phyloP scores from a whole-genome alignment of 768 basidiomycete species.

The Floccularia luteovirens region DNA sequence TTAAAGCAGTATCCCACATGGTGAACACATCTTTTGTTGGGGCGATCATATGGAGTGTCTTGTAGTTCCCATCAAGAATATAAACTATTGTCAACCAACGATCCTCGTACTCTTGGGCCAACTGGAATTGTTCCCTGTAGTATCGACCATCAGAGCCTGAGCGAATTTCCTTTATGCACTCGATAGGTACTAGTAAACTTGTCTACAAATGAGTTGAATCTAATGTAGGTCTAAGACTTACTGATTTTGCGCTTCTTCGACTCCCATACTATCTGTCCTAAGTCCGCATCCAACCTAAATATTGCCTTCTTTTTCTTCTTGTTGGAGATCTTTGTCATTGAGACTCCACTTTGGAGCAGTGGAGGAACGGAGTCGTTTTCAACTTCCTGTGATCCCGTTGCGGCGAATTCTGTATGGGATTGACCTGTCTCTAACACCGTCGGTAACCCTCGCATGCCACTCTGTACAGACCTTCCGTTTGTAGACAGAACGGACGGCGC shows the following conservation, averaged over 20 bases:
- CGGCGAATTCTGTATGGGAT: no score
- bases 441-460: no score
- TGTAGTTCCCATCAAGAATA: slow-evolving; percentile 68
- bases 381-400: no score
- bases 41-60: slow-evolving; percentile 81
- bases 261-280: background rate
- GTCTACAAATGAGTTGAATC: background rate
- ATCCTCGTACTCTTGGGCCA: slow-evolving; percentile 51
- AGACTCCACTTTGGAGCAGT: background rate
- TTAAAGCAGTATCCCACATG: slow-evolving; percentile 55
- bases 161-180: slow-evolving; percentile 82
- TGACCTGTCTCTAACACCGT: no score
- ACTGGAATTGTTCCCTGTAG: slow-evolving; percentile 64
- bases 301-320: background rate
- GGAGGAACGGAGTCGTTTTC: background rate
- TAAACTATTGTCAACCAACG: slow-evolving; percentile 88
- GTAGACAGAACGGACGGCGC: no score
- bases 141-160: slow-evolving; percentile 62
- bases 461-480: no score
- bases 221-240: background rate
- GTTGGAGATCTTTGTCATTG: background rate
- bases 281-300: background rate
- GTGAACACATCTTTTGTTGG: slow-evolving; percentile 38
- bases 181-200: slow-evolving; percentile 60
- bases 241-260: background rate